These are phyloP conservation scores for Aspergillus glaucus DNA, from an alignment of 2,329 filamentous ascomycete species.

Conservation along the genomic window DNA sequence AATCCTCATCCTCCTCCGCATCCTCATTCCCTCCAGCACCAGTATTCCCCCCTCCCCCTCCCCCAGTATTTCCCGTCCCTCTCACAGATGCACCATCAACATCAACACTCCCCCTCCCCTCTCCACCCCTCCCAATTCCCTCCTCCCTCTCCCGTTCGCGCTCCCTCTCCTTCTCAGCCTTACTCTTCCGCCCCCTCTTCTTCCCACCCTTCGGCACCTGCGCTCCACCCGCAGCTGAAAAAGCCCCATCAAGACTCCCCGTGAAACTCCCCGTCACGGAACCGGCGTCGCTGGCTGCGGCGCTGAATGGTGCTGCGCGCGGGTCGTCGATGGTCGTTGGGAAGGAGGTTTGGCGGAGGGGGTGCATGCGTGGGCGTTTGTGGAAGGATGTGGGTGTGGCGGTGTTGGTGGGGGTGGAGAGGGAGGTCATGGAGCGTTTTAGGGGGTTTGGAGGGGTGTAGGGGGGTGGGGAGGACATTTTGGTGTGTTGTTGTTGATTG, in stretches of 20 bases:
- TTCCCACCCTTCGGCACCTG: conserved; percentile 26
- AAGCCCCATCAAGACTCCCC: conserved; percentile 28
- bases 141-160: conserved; percentile 27
- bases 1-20: conserved; percentile 46
- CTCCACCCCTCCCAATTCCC: conserved; percentile 19
- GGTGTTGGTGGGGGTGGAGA: conserved; percentile 26
- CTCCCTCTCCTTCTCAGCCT: conserved; percentile 32
- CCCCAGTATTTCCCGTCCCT: conserved; percentile 4
- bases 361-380: conserved; percentile 37
- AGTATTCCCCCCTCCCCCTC: no score
- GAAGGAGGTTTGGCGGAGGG: conserved; percentile 44
- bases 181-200: conserved; percentile 34
- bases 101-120: conserved; percentile 27
- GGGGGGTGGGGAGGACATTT: conserved; percentile 35
- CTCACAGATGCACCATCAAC: conserved; percentile 26
- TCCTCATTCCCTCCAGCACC: conserved; percentile 37
- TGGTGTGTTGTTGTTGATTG: conserved; percentile 3
- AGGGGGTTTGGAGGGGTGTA: conserved; percentile 26
- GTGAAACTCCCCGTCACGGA: conserved; percentile 39
- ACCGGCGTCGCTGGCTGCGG: conserved; percentile 30
- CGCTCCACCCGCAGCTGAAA: conserved; percentile 28
- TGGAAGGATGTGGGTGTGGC: conserved; percentile 17
- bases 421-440: conserved; percentile 38
- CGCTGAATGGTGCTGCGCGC: conserved; percentile 20
- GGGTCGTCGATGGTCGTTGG: conserved; percentile 30